Evolutionary conservation across 805 yeast genomes (phyloP), one percentile per base, ranked within the genome.

Genomic region (Saccharomyces mikatae): DNA sequence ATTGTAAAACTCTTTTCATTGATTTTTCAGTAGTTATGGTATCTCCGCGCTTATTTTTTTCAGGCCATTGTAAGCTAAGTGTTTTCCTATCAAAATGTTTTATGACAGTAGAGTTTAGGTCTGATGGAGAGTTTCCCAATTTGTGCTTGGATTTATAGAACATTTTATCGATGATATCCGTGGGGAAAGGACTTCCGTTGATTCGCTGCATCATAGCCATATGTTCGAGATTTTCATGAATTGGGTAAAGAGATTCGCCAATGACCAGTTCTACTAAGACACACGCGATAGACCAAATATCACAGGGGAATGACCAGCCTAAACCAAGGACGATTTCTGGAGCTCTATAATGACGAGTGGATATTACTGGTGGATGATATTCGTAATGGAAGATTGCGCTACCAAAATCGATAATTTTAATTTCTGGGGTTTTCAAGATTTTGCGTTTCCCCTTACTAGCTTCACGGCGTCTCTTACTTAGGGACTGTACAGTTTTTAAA

Each of bases 271-370:
- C 99, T 9, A 89, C 91, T 36, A 94, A 72, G 14, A 94, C 89
- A 69, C 98, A 92, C 0, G 97, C 99, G 47, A 94, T 77, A 1
- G 96, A 88, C 99, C 99, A 94, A 74, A 92, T 75, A 69, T 94
- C 99, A 69, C 98, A 92, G 0, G 97, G 96, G 62, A 80, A 90
- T 6, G 96, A 87, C 98, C 99, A 94, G 21, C 97, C 97, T n/a
- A 81, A 78, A 1, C 97, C 97, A 30, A 94, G 72, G 1, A 92
- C 89, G 58, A 94, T 90, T 68, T 94, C 99, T 0, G 99, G 99
- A 0, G 99, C 99, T 52, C 99, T 76, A 70, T 94, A 94, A 70
- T 94, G 99, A 50, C 99, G 78, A 1, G 99, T 94, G 6, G 96
- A 88, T 10, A 94, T 96, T 14, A 94, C 83, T 22, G 87, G 82